Base-by-base conservation (phyloP, 139 green algal species). In the Micractinium sp. region DNA sequence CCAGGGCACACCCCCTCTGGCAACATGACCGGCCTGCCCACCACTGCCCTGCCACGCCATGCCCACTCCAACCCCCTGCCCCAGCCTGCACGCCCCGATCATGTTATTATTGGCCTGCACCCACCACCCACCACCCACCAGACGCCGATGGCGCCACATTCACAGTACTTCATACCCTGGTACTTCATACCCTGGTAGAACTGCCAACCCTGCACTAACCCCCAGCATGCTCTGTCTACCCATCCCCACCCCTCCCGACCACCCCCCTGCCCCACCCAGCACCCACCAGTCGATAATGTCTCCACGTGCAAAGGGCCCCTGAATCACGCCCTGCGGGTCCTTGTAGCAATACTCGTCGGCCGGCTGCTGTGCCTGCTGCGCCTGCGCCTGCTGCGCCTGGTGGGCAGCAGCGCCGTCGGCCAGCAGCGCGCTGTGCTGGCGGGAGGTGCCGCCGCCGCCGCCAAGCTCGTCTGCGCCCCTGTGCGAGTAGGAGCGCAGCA, bases 271-370 rank as follows among this genome's bases (percentile, higher is more conserved):
- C n/a, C n/a, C 53, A 31, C 47, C 18, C 31, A 31, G 12, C 9
- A 14, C 87, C 18, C 94, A 95, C 96, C 96, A 98, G 2, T 96
- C 95, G 36, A 98, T 80, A 63, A 98, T 97, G 85, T 98, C 95
- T 15, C 87, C 74, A 13, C 91, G 92, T 3, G 89, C 74, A 85
- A 98, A 98, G 3, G 96, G 96, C 12, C 96, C 96, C 91, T 98
- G 96, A 29, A 93, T 33, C 29, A 89, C 63, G 35, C 90, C 90
- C 81, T 95, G 91, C 1, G 96, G 96, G 90, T 98, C 96, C 35
- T 87, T 91, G 90, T 98, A 98, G 76, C 94, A 63, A 92, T 93
- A 98, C 78, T 92, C 80, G 80, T 95, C 91, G 0, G 66, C 67
- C 38, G 80, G 76, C 29, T 91, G 87, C 9, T 90, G 63, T 25